phyloP scores from a whole-genome alignment of 306 rosid genomes.

The Rubus idaeus region DNA sequence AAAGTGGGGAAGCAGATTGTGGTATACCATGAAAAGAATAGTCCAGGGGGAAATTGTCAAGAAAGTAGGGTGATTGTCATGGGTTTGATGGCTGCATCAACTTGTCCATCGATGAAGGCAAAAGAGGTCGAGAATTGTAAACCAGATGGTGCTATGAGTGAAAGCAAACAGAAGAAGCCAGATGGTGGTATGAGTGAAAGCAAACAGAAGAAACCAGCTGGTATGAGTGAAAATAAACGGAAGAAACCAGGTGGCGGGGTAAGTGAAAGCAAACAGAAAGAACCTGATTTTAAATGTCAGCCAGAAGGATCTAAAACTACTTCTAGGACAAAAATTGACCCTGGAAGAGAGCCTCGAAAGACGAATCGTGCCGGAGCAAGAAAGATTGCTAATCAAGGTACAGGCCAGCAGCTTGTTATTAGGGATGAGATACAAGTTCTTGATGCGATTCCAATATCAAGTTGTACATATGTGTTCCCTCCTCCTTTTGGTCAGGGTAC shows the following conservation, averaged over 20 bases:
- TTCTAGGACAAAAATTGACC: conserved; percentile 38
- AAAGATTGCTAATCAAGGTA: conserved; percentile 29
- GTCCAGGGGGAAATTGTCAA: conserved; percentile 28
- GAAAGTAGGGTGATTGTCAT: conserved; percentile 35
- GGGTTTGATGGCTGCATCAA: conserved; percentile 62
- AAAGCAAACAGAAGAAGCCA: conserved; percentile 42
- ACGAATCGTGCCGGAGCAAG: conserved; percentile 21
- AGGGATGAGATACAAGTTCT: conserved; percentile 27
- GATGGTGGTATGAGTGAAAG: conserved; percentile 27
- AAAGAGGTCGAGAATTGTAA: conserved; percentile 33
- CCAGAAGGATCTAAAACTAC: conserved; percentile 34
- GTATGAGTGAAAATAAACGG: conserved; percentile 40
- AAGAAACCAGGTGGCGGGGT: conserved; percentile 28
- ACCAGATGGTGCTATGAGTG: conserved; percentile 29
- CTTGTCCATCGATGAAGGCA: conserved; percentile 54
- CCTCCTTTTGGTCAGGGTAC: conserved; percentile 47
- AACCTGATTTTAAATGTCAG: conserved; percentile 14
- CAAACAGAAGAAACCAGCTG: conserved; percentile 41
- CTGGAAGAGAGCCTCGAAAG: conserved; percentile 33
- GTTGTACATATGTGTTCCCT: conserved; percentile 33
- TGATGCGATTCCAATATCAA: conserved; percentile 24
- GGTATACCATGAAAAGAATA: conserved; percentile 30
- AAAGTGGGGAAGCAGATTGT: conserved; percentile 41
- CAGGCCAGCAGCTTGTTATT: conserved; percentile 44
- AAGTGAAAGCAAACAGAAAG: conserved; percentile 45